A percentile compares a stretch with the other conserved stretches of the same genome.
These are phyloP conservation scores for Narthecium ossifragum DNA, from an alignment of 106 monocot species.

Conservation along the genomic window DNA sequence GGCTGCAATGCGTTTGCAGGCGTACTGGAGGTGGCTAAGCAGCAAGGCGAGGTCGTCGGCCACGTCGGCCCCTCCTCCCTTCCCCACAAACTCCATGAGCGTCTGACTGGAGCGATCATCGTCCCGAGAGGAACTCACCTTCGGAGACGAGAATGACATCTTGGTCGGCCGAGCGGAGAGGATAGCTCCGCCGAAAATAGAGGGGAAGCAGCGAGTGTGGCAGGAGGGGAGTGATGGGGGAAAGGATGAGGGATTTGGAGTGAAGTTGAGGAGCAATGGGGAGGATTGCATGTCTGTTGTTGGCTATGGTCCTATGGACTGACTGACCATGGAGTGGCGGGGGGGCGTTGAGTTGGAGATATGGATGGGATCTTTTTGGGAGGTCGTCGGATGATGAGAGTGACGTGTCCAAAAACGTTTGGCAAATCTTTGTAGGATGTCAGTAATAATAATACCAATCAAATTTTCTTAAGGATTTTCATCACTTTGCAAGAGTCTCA, in stretches of 20 bases:
- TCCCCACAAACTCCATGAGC: slow-evolving; percentile 58
- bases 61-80: slow-evolving; percentile 22
- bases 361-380: too few species aligned
- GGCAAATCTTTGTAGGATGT: too few species aligned
- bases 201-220: background rate
- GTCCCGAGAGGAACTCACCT: background rate
- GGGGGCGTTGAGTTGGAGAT: too few species aligned
- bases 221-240: background rate
- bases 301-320: too few species aligned
- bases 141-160: background rate
- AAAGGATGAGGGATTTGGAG: slow-evolving; percentile 8
- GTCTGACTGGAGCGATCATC: slow-evolving; percentile 10
- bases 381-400: too few species aligned
- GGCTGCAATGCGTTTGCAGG: slow-evolving; percentile 83
- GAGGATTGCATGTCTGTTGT: background rate
- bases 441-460: too few species aligned
- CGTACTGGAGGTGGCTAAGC: slow-evolving; percentile 68
- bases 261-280: background rate
- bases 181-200: background rate
- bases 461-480: too few species aligned
- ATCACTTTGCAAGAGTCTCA: too few species aligned
- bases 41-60: slow-evolving; percentile 67
- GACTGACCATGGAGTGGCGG: too few species aligned
- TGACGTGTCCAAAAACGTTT: too few species aligned
- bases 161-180: background rate